Evolutionary conservation across 169 alveolate genomes (phyloP), one percentile per base, ranked within the genome.

Genomic region (Besnoitia besnoiti): DNA sequence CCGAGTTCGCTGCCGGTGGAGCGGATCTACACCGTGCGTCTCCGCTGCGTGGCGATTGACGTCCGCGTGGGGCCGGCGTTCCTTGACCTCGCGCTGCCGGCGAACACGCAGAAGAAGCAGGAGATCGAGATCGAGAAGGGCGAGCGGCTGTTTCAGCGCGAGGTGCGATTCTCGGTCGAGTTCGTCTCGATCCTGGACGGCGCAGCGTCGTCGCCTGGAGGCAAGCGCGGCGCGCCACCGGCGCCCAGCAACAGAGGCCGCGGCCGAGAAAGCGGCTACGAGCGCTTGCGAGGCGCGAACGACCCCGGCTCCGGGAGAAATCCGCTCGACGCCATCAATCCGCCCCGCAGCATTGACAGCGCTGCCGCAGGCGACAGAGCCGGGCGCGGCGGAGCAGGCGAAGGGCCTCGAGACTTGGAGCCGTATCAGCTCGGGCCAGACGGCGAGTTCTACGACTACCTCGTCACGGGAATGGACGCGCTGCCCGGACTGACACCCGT

Each of bases 11-110:
- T 10, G 30, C 80, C 87, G 1, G 49, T 77, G 21, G 37, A 21
- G 87, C 37, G 55, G 40, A 3, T 39, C 3, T 77, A 77, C 87
- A 77, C 87, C n/a, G 55, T 77, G 39, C 50, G 55, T 35, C 40
- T 77, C 30, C n/a, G 87, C 30, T 77, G 87, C 55, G 61, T 27
- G 37, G 59, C 87, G 35, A 77, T 77, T 5, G 87, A 77, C 35
- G 55, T 77, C 59, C 8, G 40, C 12, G 87, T 77, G 3, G 59
- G 2, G 49, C 87, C 87, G 61, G 44, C 30, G 30, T 21, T 40
- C 12, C 55, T 77, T 39, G 46, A 37, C n/a, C 47, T 73, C 24
- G 24, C 82, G 39, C 44, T 73, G 47, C 82, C 82, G 14, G 46
- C 46, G 44, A n/a, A 73, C 82, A 73, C 39, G 24, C 39, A 7